Evolutionary conservation across 148 eudicot species (phyloP), one percentile per base, ranked within the genome.

Genomic region (Silene latifolia): DNA sequence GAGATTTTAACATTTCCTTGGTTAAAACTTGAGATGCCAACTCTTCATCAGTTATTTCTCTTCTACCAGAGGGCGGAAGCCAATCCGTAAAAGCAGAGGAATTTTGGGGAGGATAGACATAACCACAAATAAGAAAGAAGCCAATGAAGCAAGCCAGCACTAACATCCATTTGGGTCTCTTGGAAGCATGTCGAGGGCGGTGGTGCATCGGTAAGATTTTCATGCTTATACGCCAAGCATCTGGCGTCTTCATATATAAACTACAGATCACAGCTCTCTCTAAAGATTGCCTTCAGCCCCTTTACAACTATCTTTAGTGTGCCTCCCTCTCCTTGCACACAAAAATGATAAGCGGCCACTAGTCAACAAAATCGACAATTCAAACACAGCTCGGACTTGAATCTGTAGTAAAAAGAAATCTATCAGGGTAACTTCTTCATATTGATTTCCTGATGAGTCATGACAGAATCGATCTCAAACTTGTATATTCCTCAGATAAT

Each of bases 131-230:
- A 63, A 90, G 72, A 79, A 90, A 90, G 64, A 87, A 47, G 78
- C 84, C 63, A 59, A 90, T 87, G 63, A 92, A 74, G 80, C 88
- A 83, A 78, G 88, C 77, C 80, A 92, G 76, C 47, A 89, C 77
- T 42, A 90, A 84, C 57, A 92, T 92, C 97, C 97, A 92, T 47
- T 85, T 80, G 11, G 96, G 97, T 77, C 90, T 82, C 87, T 83
- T 92, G 8, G 89, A 71, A 64, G 75, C 86, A 74, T 88, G 80
- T n/a, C 92, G 88, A 51, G 86, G 88, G 65, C 91, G 90, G 76
- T 87, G 90, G 73, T 88, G 77, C 77, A 76, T 83, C 8, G 89
- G 87, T 81, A 89, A 77, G 48, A 87, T 80, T 78, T 88, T 87
- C 87, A 92, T 79, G 87, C 95, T 83, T 73, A 87, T 35, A 47